Conservation (phyloP, 306 rosid genomes). For the Prinsepia uniflora region DNA sequence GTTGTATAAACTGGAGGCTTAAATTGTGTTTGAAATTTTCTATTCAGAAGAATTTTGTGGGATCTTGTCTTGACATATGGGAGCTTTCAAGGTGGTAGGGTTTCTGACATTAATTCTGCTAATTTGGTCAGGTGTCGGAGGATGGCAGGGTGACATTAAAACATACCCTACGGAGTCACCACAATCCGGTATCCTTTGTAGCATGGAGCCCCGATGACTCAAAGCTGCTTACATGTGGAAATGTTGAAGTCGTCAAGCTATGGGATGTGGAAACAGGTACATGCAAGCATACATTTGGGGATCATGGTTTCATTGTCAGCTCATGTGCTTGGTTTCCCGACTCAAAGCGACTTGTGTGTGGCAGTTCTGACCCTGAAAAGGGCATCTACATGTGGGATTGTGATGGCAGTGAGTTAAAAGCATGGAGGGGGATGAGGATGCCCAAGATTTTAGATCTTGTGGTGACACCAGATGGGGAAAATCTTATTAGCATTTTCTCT, state of each 20-base stretch:
- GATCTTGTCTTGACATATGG: neutral
- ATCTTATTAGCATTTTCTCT: conserved; percentile 70
- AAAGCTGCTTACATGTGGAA: conserved; percentile 87
- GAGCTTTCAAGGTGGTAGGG: conserved; percentile 3
- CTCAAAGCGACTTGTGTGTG: conserved; percentile 78
- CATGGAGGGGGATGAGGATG: conserved; percentile 87
- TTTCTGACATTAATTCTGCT: conserved; percentile 21
- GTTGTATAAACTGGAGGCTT: neutral
- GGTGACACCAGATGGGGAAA: conserved; percentile 75
- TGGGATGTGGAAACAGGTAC: conserved; percentile 94
- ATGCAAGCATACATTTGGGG: conserved; percentile 82
- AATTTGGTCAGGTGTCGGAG: conserved; percentile 57
- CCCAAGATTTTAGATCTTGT: conserved; percentile 82
- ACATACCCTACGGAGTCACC: conserved; percentile 67
- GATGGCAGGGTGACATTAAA: conserved; percentile 55
- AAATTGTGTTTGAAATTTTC: neutral
- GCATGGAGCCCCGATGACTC: conserved; percentile 98
- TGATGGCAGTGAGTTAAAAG: conserved; percentile 66
- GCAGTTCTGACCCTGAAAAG: conserved; percentile 76
- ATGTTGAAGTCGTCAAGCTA: conserved; percentile 77
- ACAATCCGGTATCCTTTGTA: conserved; percentile 68
- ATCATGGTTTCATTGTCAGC: conserved; percentile 74
- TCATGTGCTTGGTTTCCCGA: conserved; percentile 97
- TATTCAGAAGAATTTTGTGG: neutral
- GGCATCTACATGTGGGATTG: conserved; percentile 94